phyloP scores from a whole-genome alignment of 495 filamentous ascomycete genomes.

The Niebla homalea region DNA sequence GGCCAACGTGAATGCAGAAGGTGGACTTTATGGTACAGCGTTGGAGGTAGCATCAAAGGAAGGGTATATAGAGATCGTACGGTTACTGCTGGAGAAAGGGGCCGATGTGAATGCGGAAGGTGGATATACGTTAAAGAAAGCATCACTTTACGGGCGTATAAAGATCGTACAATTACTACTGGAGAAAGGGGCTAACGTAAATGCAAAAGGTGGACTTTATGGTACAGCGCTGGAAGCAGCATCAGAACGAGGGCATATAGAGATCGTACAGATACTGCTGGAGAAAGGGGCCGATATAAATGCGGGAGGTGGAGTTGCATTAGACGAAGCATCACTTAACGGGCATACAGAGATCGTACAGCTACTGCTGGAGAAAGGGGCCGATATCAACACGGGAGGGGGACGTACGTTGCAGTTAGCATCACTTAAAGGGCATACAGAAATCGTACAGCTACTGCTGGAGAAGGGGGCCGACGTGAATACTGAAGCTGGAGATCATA shows the following conservation, averaged over 20 bases:
- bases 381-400: slow-evolving; percentile 17
- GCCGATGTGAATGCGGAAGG: no score
- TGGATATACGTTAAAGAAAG: no score
- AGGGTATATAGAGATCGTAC: no score
- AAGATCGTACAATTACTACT: no score
- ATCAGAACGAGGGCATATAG: neutral
- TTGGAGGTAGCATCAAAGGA: no score
- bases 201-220: neutral
- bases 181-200: neutral
- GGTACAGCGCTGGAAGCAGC: neutral
- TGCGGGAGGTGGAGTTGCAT: slow-evolving; percentile 2
- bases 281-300: slow-evolving; percentile 18
- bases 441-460: no score
- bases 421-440: neutral
- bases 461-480: no score
- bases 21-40: no score
- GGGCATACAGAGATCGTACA: slow-evolving; percentile 9
- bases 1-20: no score
- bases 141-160: no score
- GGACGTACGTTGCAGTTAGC: slow-evolving; percentile 17
- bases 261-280: slow-evolving; percentile 9
- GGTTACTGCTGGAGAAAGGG: no score
- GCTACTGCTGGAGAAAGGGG: slow-evolving; percentile 15
- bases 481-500: neutral
- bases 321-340: slow-evolving; percentile 9